Conservation (phyloP, 2,329 filamentous ascomycete species). For the Aureobasidium sp. region DNA sequence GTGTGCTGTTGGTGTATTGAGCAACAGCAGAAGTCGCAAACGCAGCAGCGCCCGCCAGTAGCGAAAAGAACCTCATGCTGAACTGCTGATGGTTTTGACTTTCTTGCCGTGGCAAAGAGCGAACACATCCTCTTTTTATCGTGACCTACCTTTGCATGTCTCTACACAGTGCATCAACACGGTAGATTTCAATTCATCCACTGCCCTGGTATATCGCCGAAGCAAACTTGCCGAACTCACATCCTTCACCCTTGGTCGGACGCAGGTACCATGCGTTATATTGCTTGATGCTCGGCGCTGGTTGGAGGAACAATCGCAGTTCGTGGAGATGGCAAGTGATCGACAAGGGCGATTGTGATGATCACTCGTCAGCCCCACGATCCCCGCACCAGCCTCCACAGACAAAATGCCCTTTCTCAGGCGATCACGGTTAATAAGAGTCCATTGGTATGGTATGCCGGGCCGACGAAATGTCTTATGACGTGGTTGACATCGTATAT, state of each 20-base stretch:
- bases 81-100: neutral
- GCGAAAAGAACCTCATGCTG: neutral
- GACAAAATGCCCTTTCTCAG: neutral
- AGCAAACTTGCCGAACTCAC: neutral
- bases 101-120: neutral
- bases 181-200: conserved; percentile 15
- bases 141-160: neutral
- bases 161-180: neutral
- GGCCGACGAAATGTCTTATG: neutral
- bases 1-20: conserved; percentile 3
- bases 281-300: neutral
- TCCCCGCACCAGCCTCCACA: conserved; percentile 11
- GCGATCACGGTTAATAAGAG: conserved; percentile 3
- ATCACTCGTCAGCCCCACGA: neutral
- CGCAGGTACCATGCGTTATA: neutral
- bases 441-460: neutral
- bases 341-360: neutral
- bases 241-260: neutral
- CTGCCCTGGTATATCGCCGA: neutral
- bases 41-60: neutral
- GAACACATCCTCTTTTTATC: neutral
- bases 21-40: neutral
- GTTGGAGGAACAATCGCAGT: conserved; percentile 7
- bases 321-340: neutral
- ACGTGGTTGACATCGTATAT: neutral